Evolutionary conservation across 2,329 filamentous ascomycete genomes (phyloP).

Genomic region (Orbilia javanica): DNA sequence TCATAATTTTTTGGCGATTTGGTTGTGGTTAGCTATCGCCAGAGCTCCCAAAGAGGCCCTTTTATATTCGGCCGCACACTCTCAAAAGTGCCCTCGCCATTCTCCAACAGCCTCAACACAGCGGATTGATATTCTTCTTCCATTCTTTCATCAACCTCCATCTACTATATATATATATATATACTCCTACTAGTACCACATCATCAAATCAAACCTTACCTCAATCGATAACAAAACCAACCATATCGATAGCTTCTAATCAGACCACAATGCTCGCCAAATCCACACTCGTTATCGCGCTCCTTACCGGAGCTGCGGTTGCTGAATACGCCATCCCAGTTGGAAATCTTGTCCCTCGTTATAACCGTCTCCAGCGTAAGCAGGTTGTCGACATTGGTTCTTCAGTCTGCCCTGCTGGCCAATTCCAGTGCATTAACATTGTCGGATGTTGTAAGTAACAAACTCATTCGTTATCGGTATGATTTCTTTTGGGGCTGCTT

Average conservation of each 20-base stretch:
- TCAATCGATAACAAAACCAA: neutral
- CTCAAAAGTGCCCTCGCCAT: neutral
- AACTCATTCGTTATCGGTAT: neutral
- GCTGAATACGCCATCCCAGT: constrained; percentile 48
- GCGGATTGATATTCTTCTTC: neutral
- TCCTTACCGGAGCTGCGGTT: constrained; percentile 26
- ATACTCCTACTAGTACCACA: neutral
- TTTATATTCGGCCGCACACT: constrained; percentile 29
- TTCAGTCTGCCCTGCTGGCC: constrained; percentile 34
- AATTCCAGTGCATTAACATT: constrained; percentile 38
- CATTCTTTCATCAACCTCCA: constrained; percentile 4
- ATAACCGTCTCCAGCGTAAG: constrained; percentile 29
- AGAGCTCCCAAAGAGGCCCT: no score
- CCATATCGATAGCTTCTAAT: neutral
- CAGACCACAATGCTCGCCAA: constrained; percentile 40
- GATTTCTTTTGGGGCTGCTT: neutral
- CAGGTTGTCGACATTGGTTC: constrained; percentile 25
- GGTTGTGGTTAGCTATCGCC: neutral
- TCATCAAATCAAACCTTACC: neutral
- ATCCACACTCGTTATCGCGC: constrained; percentile 28
- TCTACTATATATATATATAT: neutral
- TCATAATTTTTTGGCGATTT: neutral
- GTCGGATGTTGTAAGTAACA: constrained; percentile 48
- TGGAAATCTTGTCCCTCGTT: constrained; percentile 37
- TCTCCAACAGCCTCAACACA: constrained; percentile 43